Base-by-base conservation (phyloP, 2,329 filamentous ascomycete genomes). In the Xylaria sp. region DNA sequence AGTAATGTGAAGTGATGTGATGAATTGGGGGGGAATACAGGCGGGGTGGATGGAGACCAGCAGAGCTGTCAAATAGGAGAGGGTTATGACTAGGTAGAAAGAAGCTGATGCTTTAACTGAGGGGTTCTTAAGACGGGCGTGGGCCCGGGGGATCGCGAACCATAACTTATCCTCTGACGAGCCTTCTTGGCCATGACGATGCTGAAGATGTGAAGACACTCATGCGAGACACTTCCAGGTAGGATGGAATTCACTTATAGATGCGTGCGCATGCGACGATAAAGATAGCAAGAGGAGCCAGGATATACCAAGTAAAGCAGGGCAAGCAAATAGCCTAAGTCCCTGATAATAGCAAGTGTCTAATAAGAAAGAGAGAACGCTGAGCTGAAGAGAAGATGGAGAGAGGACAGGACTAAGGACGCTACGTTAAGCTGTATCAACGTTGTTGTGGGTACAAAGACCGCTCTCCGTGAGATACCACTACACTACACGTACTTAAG, bases 121-220 rank as follows among this genome's bases (percentile, higher is more conserved):
- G 44, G 61, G 52, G 60, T 25, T 10, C 20, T 3, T 48, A 50
- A 9, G 37, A 48, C 55, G 39, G 51, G 60, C 48, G 31, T 52
- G 62, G 1, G 34, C 34, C 34, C 8, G 41, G 41, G 41, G 66
- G 50, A 46, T 65, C n/a, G 82, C 85, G 74, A 79, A 90, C 88
- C 88, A 82, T 90, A 90, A 79, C 88, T 89, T 82, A 90, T 89
- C 81, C 88, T 87, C 81, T 90, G 88, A 79, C 86, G 88, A 77
- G 86, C 85, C 83, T 89, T 90, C 78, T 87, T 88, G 82, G 88
- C 87, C 88, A 90, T 90, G 72, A 72, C 78, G 77, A 73, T 66
- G 69, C 44, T 67, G 66, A 54, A 62, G 51, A 54, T 51, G 50
- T 58, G 46, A 67, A 58, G 69, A 61, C 61, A 66, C 59, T 72